Base-by-base conservation (phyloP, 139 green algal genomes). In the Trebouxia sp. region DNA sequence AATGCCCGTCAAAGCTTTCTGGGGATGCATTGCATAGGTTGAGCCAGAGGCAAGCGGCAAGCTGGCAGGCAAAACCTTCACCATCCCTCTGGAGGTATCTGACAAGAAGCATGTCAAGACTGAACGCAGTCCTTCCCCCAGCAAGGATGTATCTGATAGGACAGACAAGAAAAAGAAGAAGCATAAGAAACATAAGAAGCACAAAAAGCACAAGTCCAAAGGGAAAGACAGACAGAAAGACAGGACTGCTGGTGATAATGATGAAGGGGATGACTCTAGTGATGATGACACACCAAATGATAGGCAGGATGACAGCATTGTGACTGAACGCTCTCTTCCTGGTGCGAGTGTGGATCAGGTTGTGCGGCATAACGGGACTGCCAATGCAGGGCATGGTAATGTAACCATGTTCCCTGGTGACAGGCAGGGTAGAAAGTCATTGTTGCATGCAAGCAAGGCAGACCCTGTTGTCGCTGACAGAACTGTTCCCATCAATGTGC, bases 101-200 rank as follows among this genome's bases (percentile, higher is more conserved):
- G 62, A 72, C 8, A 35, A 6, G 26, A 26, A 14, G 14, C 14
- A 28, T n/a, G 62, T 41, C 1, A 72, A 45, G 62, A 26, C 32
- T 30, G 62, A 28, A 14, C 62, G 62, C 14, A 72, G 62, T 45
- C 62, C 62, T 11, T 72, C 62, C 9, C 62, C 62, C 12, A 72
- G 35, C 62, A 72, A 72, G 20, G 62, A 72, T 22, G 43, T 15
- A 5, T 72, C 62, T 72, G 62, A 53, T 17, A 53, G 47, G 47
- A 53, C 47, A 26, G 47, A 72, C 62, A 72, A 72, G 62, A 72
- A 72, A 43, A 72, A 72, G 35, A 72, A 72, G 62, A 72, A 72
- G 62, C 62, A 72, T 42, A 72, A 45, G 62, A 72, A 72, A 72
- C 62, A 72, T 35, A 72, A 45, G 62, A 70, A 70, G 35, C 62